Percentiles rank a stretch among this genome's conserved stretches.
phyloP scores from a whole-genome alignment of 805 yeast genomes.

The Helenozyma rhizophorensis region DNA sequence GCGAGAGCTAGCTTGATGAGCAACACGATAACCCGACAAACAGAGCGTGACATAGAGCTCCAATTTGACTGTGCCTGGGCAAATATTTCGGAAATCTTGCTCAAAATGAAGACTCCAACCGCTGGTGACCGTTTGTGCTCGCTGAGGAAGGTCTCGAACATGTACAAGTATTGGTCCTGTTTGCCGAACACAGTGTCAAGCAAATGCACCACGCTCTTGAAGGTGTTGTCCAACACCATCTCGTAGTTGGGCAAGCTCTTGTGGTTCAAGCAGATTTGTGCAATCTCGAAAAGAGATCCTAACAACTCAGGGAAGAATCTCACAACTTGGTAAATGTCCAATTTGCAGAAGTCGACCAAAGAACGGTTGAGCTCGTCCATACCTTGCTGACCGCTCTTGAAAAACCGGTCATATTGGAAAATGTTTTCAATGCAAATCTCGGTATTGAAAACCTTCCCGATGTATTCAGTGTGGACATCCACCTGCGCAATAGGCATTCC shows the following conservation, averaged over 20 bases:
- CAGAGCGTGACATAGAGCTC: slow-evolving; percentile 59
- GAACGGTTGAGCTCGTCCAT: slow-evolving; percentile 44
- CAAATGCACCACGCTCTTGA: slow-evolving; percentile 56
- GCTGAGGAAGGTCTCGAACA: slow-evolving; percentile 48
- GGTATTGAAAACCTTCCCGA: slow-evolving; percentile 63
- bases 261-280: slow-evolving; percentile 25
- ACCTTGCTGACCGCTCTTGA: slow-evolving; percentile 38
- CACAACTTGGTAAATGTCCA: slow-evolving; percentile 50
- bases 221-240: slow-evolving; percentile 33
- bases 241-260: slow-evolving; percentile 21
- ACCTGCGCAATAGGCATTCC: slow-evolving; percentile 37
- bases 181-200: slow-evolving; percentile 62
- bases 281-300: slow-evolving; percentile 28
- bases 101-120: slow-evolving; percentile 49
- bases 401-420: slow-evolving; percentile 47
- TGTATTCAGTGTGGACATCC: slow-evolving; percentile 58
- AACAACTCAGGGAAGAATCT: slow-evolving; percentile 62
- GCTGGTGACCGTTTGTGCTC: slow-evolving; percentile 37
- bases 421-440: slow-evolving; percentile 53
- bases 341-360: slow-evolving; percentile 47
- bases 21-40: slow-evolving; percentile 55
- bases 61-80: slow-evolving; percentile 49
- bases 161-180: slow-evolving; percentile 56
- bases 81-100: slow-evolving; percentile 44
- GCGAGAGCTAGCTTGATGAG: slow-evolving; percentile 39